Base-by-base conservation (phyloP, 1,284 basidiomycete genomes). In the Marasmius oreades region DNA sequence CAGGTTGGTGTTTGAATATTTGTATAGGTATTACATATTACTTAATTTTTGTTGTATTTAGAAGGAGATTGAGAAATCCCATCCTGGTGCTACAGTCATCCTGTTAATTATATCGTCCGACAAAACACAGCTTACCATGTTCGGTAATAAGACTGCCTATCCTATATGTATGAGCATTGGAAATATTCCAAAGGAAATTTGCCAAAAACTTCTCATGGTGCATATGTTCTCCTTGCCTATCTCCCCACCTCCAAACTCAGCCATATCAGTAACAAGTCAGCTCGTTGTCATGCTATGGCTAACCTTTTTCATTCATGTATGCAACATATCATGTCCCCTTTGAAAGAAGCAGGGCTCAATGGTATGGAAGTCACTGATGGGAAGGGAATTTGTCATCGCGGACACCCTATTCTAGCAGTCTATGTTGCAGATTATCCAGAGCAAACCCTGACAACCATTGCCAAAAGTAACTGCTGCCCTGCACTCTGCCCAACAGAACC, bases 141-240 rank as follows among this genome's bases (percentile, higher is more conserved):
- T 76, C 55, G 51, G 68, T 1, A 71, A 71, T 56, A 77, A 76
- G 57, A 60, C 64, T 8, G 73, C 72, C 1, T 77, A 76, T 58
- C 74, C 74, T 0, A 63, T 78, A 0, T 77, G 77, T 52, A 54
- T 79, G 16, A 77, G 73, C 0, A 73, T 79, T 43, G 74, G 77
- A 1, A 77, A 77, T 56, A 63, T 79, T 8, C 73, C 75, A 0
- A 77, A 78, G 51, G 67, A 70, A 8, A 70, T 76, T 2, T 64
- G 3, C 61, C 67, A 1, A 72, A 74, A 53, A 70, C 73, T 0
- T 73, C 71, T 0, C 55, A 57, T 1, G 67, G 59, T 1, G 72
- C 65, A 1, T 68, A 72, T 22, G 62, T 78, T 8, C 67, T 79
- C 0, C 54, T 77, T n/a, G n/a, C n/a, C n/a, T n/a, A n/a, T n/a